Evolutionary conservation across 176 grass and related monocot genomes (phyloP).

Genomic region (Avena eriantha): DNA sequence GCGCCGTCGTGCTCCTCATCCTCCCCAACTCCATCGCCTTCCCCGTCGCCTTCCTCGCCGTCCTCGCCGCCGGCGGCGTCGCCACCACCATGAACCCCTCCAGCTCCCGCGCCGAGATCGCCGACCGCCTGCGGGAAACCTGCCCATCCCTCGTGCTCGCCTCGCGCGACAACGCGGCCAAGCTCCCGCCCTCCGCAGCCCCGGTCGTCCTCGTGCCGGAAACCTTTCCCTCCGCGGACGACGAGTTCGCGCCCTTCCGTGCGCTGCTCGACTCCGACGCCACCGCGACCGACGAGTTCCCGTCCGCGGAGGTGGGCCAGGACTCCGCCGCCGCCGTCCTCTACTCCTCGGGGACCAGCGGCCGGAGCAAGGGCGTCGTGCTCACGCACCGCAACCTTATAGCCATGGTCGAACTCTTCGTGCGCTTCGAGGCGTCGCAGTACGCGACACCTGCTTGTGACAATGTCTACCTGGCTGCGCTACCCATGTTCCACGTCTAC

Average conservation of each 20-base stretch:
- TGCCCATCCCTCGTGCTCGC: constrained; percentile 51
- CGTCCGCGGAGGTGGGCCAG: constrained; percentile 50
- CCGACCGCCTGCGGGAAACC: constrained; percentile 40
- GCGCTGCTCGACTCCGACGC: constrained; percentile 35
- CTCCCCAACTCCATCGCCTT: constrained; percentile 69
- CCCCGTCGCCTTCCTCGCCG: constrained; percentile 69
- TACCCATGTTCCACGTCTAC: constrained; percentile 97
- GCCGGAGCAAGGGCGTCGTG: constrained; percentile 75
- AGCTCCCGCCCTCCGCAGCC: constrained; percentile 31
- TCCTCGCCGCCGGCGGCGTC: constrained; percentile 60
- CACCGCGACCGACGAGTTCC: not conserved
- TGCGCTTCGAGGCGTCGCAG: constrained; percentile 70
- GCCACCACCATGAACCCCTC: constrained; percentile 64
- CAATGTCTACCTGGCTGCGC: constrained; percentile 74
- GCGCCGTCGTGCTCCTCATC: constrained; percentile 59
- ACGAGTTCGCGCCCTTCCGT: constrained; percentile 43
- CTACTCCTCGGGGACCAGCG: constrained; percentile 84
- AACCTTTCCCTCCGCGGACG: constrained; percentile 2
- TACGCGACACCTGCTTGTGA: constrained; percentile 57
- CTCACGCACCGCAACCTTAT: constrained; percentile 86
- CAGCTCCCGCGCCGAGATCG: constrained; percentile 63
- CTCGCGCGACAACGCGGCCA: constrained; percentile 40
- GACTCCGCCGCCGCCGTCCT: constrained; percentile 71
- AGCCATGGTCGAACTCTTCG: constrained; percentile 72
- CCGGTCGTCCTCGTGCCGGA: constrained; percentile 64